Evolutionary conservation across 768 basidiomycete species (phyloP).

Genomic region (Hebeloma cylindrosporum): DNA sequence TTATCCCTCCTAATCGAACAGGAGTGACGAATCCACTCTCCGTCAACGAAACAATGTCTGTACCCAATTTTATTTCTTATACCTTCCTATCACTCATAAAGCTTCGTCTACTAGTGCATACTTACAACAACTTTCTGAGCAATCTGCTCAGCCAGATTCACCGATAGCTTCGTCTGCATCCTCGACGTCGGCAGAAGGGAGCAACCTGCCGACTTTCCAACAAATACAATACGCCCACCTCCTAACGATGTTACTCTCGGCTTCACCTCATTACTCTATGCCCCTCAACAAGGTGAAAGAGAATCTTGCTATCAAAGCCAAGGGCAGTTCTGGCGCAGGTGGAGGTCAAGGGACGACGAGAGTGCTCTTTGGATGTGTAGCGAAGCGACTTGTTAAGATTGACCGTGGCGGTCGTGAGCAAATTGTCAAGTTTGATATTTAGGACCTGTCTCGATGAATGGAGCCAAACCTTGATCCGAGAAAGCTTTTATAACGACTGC

Average conservation of each 20-base stretch:
- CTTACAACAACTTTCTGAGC: constrained; percentile 54
- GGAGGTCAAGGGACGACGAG: constrained; percentile 52
- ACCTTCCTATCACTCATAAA: not conserved
- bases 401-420: constrained; percentile 76
- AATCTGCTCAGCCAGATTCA: constrained; percentile 52
- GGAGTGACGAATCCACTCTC: constrained; percentile 28
- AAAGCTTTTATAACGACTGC: no score
- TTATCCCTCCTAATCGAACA: constrained; percentile 44
- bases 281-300: constrained; percentile 65
- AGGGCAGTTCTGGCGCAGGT: constrained; percentile 30
- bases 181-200: constrained; percentile 24
- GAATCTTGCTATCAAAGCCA: constrained; percentile 46
- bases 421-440: constrained; percentile 69
- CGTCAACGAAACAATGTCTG: constrained; percentile 23
- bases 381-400: constrained; percentile 75
- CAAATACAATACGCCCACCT: constrained; percentile 73
- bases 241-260: constrained; percentile 55
- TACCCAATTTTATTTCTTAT: not conserved
- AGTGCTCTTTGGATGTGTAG: constrained; percentile 77
- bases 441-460: no score
- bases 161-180: constrained; percentile 58
- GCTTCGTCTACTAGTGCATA: constrained; percentile 41
- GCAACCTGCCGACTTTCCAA: constrained; percentile 52
- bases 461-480: no score
- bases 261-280: constrained; percentile 54